phyloP scores from a whole-genome alignment of 768 basidiomycete genomes.

The Suillus occidentalis region DNA sequence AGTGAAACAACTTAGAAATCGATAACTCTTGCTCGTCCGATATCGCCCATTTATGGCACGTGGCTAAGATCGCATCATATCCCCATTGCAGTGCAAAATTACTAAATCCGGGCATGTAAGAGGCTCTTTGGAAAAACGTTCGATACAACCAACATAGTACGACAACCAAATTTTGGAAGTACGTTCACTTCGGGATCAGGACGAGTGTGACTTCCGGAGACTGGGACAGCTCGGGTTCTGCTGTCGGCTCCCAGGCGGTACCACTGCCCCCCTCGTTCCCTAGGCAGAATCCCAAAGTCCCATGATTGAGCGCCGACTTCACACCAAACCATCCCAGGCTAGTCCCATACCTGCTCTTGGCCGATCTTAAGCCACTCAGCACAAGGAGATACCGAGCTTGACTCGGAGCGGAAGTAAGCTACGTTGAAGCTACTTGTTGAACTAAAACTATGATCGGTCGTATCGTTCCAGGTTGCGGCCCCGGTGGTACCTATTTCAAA shows the following conservation, averaged over 20 bases:
- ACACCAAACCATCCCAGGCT: constrained; percentile 13
- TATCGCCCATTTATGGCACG: background rate
- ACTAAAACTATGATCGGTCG: background rate
- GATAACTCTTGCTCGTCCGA: constrained; percentile 5
- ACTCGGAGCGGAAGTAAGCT: background rate
- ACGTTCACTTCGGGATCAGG: background rate
- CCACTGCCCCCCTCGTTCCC: constrained; percentile 6
- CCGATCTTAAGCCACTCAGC: background rate
- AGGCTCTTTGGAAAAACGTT: background rate
- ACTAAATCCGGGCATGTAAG: background rate
- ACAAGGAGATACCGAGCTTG: too few species aligned
- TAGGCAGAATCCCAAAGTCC: constrained; percentile 1
- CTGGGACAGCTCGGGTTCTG: background rate
- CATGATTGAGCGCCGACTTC: background rate
- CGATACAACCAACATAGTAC: background rate
- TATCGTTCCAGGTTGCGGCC: background rate
- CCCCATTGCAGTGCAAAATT: background rate
- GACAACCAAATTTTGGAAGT: constrained; percentile 1
- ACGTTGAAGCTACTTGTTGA: background rate
- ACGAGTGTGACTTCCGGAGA: background rate
- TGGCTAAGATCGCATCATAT: constrained; percentile 1
- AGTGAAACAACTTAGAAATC: constrained; percentile 6
- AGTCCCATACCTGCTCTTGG: constrained; percentile 7
- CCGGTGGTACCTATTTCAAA: background rate
- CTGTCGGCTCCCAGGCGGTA: constrained; percentile 6